Conservation (phyloP, 352 stramenopile species). For the Pythium aquatile region DNA sequence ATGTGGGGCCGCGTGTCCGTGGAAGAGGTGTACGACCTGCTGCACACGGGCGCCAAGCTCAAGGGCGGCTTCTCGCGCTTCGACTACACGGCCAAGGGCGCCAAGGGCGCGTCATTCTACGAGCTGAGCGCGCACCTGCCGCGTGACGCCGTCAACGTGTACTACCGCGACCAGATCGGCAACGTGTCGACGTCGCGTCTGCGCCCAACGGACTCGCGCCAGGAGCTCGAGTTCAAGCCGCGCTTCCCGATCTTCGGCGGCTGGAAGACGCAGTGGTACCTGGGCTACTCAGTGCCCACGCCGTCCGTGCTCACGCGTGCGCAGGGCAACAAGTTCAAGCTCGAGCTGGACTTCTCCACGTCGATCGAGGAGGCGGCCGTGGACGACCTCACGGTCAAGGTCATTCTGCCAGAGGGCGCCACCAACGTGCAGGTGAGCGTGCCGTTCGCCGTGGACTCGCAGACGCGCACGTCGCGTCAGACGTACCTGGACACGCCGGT, state of each 20-base stretch:
- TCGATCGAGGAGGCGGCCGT: constrained; percentile 73
- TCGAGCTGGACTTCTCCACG: constrained; percentile 86
- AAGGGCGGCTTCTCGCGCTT: constrained; percentile 87
- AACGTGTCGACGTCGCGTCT: constrained; percentile 87
- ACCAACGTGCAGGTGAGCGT: constrained; percentile 78
- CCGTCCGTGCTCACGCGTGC: constrained; percentile 69
- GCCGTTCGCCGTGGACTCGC: constrained; percentile 65
- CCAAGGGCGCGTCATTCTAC: constrained; percentile 74
- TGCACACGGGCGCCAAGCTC: constrained; percentile 82
- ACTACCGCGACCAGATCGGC: constrained; percentile 91
- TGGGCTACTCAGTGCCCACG: constrained; percentile 86
- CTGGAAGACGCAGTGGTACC: constrained; percentile 89
- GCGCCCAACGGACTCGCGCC: constrained; percentile 42
- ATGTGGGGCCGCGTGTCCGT: constrained; percentile 89
- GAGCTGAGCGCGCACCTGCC: constrained; percentile 68
- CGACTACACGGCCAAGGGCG: constrained; percentile 72
- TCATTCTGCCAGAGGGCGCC: constrained; percentile 82
- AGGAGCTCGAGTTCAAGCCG: constrained; percentile 79
- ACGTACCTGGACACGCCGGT: constrained; percentile 85
- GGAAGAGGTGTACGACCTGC: constrained; percentile 87
- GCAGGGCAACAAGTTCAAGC: constrained; percentile 70
- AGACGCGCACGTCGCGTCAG: constrained; percentile 59
- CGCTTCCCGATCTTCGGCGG: constrained; percentile 88
- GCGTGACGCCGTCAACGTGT: constrained; percentile 81
- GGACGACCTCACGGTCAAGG: constrained; percentile 84